Evolutionary conservation across 140 eudicot genomes (phyloP), one percentile per base, ranked within the genome.

Genomic region (Bidens hawaiensis): DNA sequence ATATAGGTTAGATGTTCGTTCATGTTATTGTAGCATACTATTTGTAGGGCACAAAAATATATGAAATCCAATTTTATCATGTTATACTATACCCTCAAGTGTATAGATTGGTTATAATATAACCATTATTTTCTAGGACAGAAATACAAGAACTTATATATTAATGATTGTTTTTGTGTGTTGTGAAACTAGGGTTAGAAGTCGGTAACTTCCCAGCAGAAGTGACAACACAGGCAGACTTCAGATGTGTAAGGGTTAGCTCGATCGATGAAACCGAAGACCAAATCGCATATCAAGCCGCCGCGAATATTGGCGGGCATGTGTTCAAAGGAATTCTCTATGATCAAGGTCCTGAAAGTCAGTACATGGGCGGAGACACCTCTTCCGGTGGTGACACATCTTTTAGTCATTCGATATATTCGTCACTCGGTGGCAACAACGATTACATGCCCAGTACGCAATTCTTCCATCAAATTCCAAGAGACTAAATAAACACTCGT

Each of bases 201-300:
- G 59, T 82, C 65, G 85, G 78, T 3, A 73, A 81, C 71, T 90
- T 90, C 57, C 97, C 97, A 6, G 62, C 97, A 8, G 96, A 90
- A 76, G 81, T 90, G 74, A 90, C 68, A 17, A 70, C 90, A 49
- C 45, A 71, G 27, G 94, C 96, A 14, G 68, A 78, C 19, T 90
- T 90, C 58, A 78, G 86, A 58, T 87, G 96, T 23, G 96, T 90
- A 12, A 56, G 80, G 62, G 90, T 90, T 76, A 87, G 98, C 80
- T 65, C 89, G n/a, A 43, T 87, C 1, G 95, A 84, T 26, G 90
- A 82, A 28, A 63, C 58, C 7, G 96, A 80, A 12, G 94, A 90
- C 51, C 90, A 90, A 46, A 78, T 58, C 8, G 97, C 94, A 1
- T 90, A 90, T 72, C 90, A 87, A 66, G 85, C 94, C 11, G 83